Percentiles rank a stretch among this genome's conserved stretches.
Conservation (phyloP, 2,329 filamentous ascomycete genomes). For the Paraphoma chrysanthemicola region DNA sequence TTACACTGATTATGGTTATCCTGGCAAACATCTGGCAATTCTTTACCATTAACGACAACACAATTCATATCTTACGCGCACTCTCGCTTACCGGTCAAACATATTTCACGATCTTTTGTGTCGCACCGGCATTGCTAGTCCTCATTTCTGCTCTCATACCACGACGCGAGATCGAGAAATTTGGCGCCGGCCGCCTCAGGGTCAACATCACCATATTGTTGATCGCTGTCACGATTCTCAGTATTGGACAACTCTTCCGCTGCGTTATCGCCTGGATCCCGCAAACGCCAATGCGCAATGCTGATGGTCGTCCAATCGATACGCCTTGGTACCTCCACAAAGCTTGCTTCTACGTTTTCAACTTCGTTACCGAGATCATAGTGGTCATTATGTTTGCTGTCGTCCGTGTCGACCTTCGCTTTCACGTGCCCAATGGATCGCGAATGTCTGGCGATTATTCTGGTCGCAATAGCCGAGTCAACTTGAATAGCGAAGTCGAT, state of each 20-base stretch:
- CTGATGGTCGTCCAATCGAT: slow-evolving; percentile 48
- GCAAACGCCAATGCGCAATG: slow-evolving; percentile 51
- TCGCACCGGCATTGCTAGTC: slow-evolving; percentile 69
- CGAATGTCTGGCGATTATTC: slow-evolving; percentile 51
- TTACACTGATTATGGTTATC: slow-evolving; percentile 71
- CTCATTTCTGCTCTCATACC: slow-evolving; percentile 56
- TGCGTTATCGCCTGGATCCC: slow-evolving; percentile 65
- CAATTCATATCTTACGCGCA: slow-evolving; percentile 62
- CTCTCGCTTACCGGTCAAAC: slow-evolving; percentile 71
- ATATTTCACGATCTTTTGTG: slow-evolving; percentile 70
- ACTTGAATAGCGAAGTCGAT: slow-evolving; percentile 21
- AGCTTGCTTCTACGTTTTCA: slow-evolving; percentile 80
- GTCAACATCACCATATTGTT: slow-evolving; percentile 73
- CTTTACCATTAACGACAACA: slow-evolving; percentile 67
- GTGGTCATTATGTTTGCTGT: slow-evolving; percentile 72
- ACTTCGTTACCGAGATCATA: slow-evolving; percentile 76
- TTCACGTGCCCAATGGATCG: slow-evolving; percentile 76
- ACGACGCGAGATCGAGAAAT: slow-evolving; percentile 59
- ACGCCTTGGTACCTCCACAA: slow-evolving; percentile 74
- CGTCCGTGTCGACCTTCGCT: slow-evolving; percentile 75
- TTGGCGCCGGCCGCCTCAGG: slow-evolving; percentile 71
- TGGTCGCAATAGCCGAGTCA: slow-evolving; percentile 22
- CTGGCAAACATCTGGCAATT: slow-evolving; percentile 68
- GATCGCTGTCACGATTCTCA: slow-evolving; percentile 62
- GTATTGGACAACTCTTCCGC: slow-evolving; percentile 76